A percentile compares a stretch with the other conserved stretches of the same genome.
These are phyloP conservation scores for Leccinum ochraceum DNA, from an alignment of 768 basidiomycete genomes.

Conservation along the genomic window DNA sequence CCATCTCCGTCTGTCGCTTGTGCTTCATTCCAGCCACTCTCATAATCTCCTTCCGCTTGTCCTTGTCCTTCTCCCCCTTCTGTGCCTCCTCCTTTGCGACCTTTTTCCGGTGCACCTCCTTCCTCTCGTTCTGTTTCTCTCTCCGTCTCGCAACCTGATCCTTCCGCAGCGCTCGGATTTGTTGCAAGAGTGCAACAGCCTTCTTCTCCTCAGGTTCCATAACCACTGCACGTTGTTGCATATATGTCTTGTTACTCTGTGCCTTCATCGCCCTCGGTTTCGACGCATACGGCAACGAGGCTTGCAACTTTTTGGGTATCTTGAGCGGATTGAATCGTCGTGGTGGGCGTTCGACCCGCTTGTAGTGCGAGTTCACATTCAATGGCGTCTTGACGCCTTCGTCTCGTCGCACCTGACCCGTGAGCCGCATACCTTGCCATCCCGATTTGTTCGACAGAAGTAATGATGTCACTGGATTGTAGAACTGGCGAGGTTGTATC, in stretches of 20 bases:
- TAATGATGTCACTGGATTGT: slow-evolving; percentile 94
- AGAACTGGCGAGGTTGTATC: slow-evolving; percentile 92
- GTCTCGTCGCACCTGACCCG: slow-evolving; percentile 88
- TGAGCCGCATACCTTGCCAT: slow-evolving; percentile 96
- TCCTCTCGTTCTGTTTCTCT: slow-evolving; percentile 86
- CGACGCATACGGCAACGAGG: slow-evolving; percentile 85
- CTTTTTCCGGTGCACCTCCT: slow-evolving; percentile 67
- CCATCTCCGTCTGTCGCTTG: slow-evolving; percentile 61
- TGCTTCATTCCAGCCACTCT: slow-evolving; percentile 66
- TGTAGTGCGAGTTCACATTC: slow-evolving; percentile 86
- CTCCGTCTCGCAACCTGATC: slow-evolving; percentile 78
- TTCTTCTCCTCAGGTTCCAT: slow-evolving; percentile 95
- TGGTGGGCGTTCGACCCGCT: slow-evolving; percentile 71
- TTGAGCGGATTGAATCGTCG: slow-evolving; percentile 91
- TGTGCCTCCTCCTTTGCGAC: slow-evolving; percentile 65
- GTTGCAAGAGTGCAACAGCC: slow-evolving; percentile 88
- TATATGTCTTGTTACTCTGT: slow-evolving; percentile 76
- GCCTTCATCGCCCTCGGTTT: slow-evolving; percentile 85
- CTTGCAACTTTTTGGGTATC: slow-evolving; percentile 88
- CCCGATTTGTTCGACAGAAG: slow-evolving; percentile 76
- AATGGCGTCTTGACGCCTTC: slow-evolving; percentile 81
- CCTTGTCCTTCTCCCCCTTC: slow-evolving; percentile 69
- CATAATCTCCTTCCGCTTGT: slow-evolving; percentile 79
- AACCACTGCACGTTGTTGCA: slow-evolving; percentile 93
- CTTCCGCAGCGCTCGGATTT: slow-evolving; percentile 89